Percentiles rank a stretch among this genome's conserved stretches.
Conservation (phyloP, 2,329 filamentous ascomycete species). For the Paracamarosporium sp. region DNA sequence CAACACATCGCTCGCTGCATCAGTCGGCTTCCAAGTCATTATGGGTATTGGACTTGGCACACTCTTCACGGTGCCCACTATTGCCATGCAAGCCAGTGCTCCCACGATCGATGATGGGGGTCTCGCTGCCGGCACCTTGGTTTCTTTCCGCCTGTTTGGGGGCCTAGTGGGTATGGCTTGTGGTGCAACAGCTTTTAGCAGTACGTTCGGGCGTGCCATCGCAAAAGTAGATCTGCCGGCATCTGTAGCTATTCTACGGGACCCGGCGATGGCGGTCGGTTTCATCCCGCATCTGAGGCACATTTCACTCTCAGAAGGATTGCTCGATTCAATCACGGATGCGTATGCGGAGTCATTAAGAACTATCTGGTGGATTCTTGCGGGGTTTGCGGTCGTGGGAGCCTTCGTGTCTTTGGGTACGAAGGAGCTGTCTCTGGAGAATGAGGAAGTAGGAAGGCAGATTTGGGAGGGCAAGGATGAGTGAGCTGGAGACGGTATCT, state of each 20-base stretch:
- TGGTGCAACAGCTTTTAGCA: conserved; percentile 42
- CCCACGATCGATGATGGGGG: conserved; percentile 43
- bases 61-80: conserved; percentile 15
- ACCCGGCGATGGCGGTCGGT: conserved; percentile 9
- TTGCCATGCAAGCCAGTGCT: conserved; percentile 46
- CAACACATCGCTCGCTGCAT: neutral
- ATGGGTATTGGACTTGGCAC: conserved; percentile 16
- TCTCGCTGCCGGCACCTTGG: conserved; percentile 42
- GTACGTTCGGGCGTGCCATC: neutral
- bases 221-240: conserved; percentile 3
- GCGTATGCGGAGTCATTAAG: neutral
- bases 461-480: neutral
- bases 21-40: conserved; percentile 13
- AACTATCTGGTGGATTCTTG: neutral
- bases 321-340: neutral
- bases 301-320: neutral
- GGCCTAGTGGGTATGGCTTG: conserved; percentile 46
- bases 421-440: conserved; percentile 10
- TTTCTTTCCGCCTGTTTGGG: conserved; percentile 47
- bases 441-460: conserved; percentile 10
- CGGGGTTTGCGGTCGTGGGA: neutral
- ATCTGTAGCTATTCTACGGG: conserved; percentile 2
- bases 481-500: neutral
- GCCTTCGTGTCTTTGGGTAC: neutral
- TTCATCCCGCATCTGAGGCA: conserved; percentile 13